These are phyloP conservation scores for Solanum sejunctum DNA, from an alignment of 257 asterid species.

Conservation along the genomic window DNA sequence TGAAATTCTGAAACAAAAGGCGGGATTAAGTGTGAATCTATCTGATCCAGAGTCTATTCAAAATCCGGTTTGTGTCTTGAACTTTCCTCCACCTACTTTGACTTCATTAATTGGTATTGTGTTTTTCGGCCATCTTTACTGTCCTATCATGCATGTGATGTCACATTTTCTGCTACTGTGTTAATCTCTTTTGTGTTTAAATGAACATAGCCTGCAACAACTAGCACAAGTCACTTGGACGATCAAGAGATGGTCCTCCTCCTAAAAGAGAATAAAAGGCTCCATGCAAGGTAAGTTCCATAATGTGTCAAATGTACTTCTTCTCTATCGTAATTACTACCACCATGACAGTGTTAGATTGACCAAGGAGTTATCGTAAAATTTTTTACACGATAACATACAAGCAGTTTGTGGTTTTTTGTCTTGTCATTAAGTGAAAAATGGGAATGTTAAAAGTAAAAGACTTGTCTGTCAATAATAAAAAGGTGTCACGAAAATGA, in stretches of 20 bases:
- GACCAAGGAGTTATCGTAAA: neutral
- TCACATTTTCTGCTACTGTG: constrained; percentile 5
- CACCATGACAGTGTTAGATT: neutral
- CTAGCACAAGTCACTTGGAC: constrained; percentile 13
- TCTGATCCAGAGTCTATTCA: constrained; percentile 6
- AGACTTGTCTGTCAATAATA: neutral
- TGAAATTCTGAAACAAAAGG: constrained; percentile 33
- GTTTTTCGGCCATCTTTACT: neutral
- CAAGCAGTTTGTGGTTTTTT: neutral
- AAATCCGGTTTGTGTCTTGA: constrained; percentile 19
- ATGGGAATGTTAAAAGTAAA: neutral
- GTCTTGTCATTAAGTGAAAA: neutral
- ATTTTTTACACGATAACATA: neutral
- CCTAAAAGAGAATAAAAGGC: constrained; percentile 44
- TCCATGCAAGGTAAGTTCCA: constrained; percentile 45
- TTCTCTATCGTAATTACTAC: neutral
- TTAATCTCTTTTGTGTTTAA: constrained; percentile 3
- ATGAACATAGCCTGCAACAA: constrained; percentile 21
- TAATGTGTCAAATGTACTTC: neutral
- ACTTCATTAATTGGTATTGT: neutral
- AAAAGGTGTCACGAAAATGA: neutral
- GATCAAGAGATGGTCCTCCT: constrained; percentile 29
- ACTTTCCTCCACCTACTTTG: neutral
- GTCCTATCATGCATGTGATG: neutral
- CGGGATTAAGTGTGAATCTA: constrained; percentile 9